Percentiles rank a stretch among this genome's conserved stretches.
Evolutionary conservation across 2,329 filamentous ascomycete species (phyloP).

Genomic region (Paraconiothyrium sp.): DNA sequence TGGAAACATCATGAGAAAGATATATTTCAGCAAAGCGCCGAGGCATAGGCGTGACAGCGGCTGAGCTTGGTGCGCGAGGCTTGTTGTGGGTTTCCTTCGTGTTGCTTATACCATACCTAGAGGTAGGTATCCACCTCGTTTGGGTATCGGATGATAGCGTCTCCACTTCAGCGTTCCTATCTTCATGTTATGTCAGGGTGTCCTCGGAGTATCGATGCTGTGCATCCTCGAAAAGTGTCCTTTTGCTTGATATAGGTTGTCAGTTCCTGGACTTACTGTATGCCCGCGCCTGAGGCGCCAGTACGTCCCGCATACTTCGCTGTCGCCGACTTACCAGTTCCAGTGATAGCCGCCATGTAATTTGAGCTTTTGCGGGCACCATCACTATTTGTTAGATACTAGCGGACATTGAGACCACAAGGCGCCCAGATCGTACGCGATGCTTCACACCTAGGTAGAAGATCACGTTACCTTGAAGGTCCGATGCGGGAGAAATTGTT

Average conservation of each 20-base stretch:
- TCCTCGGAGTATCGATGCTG: too few relatives aligned
- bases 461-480: too few relatives aligned
- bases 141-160: too few relatives aligned
- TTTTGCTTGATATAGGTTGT: not conserved
- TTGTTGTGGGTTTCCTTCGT: not conserved
- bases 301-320: not conserved
- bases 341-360: not conserved
- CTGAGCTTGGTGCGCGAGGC: not conserved
- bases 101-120: too few relatives aligned
- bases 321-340: not conserved
- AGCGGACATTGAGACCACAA: not conserved
- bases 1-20: constrained; percentile 33
- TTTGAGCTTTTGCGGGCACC: not conserved
- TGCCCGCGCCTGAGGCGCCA: too few relatives aligned
- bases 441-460: not conserved
- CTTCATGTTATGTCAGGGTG: too few relatives aligned
- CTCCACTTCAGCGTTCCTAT: too few relatives aligned
- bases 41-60: not conserved
- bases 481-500: too few relatives aligned
- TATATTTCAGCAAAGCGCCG: constrained; percentile 28
- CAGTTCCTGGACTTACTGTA: not conserved
- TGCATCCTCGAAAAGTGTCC: not conserved
- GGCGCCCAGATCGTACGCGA: not conserved
- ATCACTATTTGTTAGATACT: not conserved
- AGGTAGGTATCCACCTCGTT: too few relatives aligned